Evolutionary conservation across 2,329 filamentous ascomycete genomes (phyloP), one percentile per base, ranked within the genome.

Genomic region (Colletotrichum trifolii): DNA sequence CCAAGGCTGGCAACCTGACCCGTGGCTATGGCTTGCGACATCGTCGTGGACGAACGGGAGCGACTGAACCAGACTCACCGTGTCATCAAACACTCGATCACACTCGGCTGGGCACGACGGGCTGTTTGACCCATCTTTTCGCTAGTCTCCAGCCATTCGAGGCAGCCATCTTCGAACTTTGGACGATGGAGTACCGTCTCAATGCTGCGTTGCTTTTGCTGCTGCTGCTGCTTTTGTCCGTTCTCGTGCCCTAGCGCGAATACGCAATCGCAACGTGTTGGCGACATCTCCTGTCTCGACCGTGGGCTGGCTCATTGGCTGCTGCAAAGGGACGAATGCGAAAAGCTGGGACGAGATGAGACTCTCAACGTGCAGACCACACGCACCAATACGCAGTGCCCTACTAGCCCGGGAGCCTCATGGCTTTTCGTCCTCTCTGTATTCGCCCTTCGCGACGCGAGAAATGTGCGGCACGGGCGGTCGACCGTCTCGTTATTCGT

Each of bases 281-380:
- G 58, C 46, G 52, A 65, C 62, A 54, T 15, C 48, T 43, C n/a
- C 40, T 52, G 58, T 62, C 62, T 65, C 62, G 46, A 54, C 34
- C 46, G 48, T 52, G 52, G 43, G 52, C 25, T 25, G 25, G 25
- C 39, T 61, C 40, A 43, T 48, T 56, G 50, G 36, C 25, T 54
- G 35, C 7, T 35, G 40, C 25, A 38, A 57, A 55, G 47, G 10
- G 40, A 62, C 57, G 50, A 55, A 17, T 47, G 36, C 11, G 15
- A 13, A 35, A 50, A 43, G 46, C 35, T 58, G 46, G 38, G 38
- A 50, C 36, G 55, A 45, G 55, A 49, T 38, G 25, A 17, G 17
- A 25, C 25, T 25, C 46, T 38, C 39, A 9, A 10, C 43, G 43
- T 17, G 25, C 43, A 8, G 43, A 48, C 45, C 17, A 25, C 45